These are phyloP conservation scores for Melampsora larici-populina DNA, from an alignment of 1,284 basidiomycete species.

Conservation along the genomic window DNA sequence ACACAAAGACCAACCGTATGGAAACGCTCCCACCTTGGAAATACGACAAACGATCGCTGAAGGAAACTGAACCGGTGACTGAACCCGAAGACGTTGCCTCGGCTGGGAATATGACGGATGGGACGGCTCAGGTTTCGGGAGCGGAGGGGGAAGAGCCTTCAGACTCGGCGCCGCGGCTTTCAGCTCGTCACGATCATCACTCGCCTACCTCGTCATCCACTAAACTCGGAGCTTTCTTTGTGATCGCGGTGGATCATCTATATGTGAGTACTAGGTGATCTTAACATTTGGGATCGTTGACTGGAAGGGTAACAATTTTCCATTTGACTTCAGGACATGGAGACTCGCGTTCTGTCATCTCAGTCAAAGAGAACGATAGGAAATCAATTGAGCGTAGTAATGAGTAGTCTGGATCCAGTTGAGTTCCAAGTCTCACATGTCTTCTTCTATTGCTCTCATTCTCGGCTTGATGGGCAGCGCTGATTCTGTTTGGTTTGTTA, in stretches of 20 bases:
- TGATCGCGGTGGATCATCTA: conserved; percentile 37
- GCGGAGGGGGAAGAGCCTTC: background rate
- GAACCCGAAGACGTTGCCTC: background rate
- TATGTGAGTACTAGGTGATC: conserved; percentile 4
- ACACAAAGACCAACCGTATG: conserved; percentile 33
- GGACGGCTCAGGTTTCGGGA: background rate
- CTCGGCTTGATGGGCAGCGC: background rate
- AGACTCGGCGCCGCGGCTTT: background rate
- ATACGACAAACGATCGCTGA: background rate
- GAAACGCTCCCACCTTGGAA: conserved; percentile 15
- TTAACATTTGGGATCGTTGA: background rate
- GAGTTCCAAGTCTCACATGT: background rate
- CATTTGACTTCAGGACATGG: conserved; percentile 29
- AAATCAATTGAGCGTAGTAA: conserved; percentile 39
- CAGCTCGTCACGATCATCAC: background rate
- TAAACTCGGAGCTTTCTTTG: conserved; percentile 29
- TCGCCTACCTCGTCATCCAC: background rate
- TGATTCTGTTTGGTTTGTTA: background rate
- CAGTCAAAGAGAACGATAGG: conserved; percentile 26
- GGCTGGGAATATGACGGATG: background rate
- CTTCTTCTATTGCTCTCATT: background rate
- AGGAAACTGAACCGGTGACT: background rate
- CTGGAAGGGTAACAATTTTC: background rate
- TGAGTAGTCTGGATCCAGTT: conserved; percentile 40
- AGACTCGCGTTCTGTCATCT: conserved; percentile 33